Evolutionary conservation across 2,329 filamentous ascomycete species (phyloP), one percentile per base, ranked within the genome.

Genomic region (Neophaeococcomyces mojaviensis): DNA sequence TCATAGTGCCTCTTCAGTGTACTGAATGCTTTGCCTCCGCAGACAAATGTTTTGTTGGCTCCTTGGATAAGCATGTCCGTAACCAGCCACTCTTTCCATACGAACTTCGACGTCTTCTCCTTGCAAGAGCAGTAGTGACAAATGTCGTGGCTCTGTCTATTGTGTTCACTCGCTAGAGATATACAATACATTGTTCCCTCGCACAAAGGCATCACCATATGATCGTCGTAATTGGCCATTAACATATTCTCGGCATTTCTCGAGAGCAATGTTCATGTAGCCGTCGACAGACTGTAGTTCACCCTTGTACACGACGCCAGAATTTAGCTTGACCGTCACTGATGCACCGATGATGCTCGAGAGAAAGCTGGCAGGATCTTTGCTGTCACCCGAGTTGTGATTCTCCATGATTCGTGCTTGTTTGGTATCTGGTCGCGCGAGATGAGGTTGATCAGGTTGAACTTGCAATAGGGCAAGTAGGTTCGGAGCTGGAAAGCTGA

Each of bases 231-330:
- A 80, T 54, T 81, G 78, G 34, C 89, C 90, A 61, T 94, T 84
- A 56, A 96, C 84, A 58, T 83, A 88, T 69, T 98, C 92, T 55
- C 87, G 83, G 16, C 88, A 94, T 70, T 95, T 92, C 68, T 98
- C 92, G 24, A 98, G 78, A 10, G 92, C 90, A 64, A 98, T 96
- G 70, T 98, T 98, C 92, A 98, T 98, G 70, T 97, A 98, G 43
- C 92, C 92, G 66, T 98, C 92, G 40, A 98, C 90, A 1, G 89
- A 95, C 65, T 97, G 89, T 31, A 97, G 77, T 64, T 96, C 88
- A 57, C 92, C 92, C 78, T 92, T 96, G 77, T 96, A 98, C 52
- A 97, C 82, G 50, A 96, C 88, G 45, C 92, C 92, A n/a, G 89
- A 96, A 71, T 98, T 98, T 58, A 98, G 78, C 72, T 97, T 97